These are phyloP conservation scores for Ensete glaucum DNA, from an alignment of 176 grass and related monocot genomes.

Conservation along the genomic window DNA sequence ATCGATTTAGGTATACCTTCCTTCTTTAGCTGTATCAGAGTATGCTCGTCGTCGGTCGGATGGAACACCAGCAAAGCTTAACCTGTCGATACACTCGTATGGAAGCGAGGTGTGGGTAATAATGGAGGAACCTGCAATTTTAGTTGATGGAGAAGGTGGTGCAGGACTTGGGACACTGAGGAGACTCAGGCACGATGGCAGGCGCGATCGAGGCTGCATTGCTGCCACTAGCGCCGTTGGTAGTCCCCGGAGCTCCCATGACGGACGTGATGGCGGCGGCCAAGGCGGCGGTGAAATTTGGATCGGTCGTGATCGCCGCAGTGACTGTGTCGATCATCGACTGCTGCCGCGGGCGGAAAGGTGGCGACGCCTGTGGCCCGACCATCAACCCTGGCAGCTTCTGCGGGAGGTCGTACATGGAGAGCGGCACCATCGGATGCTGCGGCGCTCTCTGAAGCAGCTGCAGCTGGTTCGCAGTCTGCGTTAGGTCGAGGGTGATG, in stretches of 20 bases:
- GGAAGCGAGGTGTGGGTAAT: too few species aligned
- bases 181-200: neutral
- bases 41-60: too few species aligned
- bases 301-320: conserved; percentile 12
- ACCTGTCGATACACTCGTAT: too few species aligned
- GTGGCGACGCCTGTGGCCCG: neutral
- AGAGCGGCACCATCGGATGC: neutral
- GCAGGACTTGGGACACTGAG: conserved; percentile 10
- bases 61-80: too few species aligned
- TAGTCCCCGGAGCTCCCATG: neutral
- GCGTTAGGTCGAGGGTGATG: conserved; percentile 20
- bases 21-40: too few species aligned
- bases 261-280: conserved; percentile 16
- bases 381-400: neutral
- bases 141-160: conserved; percentile 17
- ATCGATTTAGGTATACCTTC: too few species aligned
- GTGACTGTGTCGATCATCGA: conserved; percentile 11
- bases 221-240: neutral
- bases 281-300: conserved; percentile 20
- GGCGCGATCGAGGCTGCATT: neutral
- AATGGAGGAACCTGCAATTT: neutral
- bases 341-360: neutral
- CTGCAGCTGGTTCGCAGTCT: neutral
- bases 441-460: neutral
- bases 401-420: neutral